phyloP scores from a whole-genome alignment of 2,329 filamentous ascomycete species.

The Hymenoscyphus repandus region DNA sequence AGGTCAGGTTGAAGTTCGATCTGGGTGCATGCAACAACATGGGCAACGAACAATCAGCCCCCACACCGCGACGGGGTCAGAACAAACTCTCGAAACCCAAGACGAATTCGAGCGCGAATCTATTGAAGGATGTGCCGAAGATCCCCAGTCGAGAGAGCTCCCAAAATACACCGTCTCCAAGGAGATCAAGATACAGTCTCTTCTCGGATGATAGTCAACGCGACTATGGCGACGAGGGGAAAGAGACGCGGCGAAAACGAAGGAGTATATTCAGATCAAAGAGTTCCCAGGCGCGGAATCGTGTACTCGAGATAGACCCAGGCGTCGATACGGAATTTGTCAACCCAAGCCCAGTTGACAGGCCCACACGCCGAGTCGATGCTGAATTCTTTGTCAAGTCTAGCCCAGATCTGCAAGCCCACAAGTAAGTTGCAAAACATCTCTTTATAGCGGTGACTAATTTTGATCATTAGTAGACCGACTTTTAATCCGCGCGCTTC shows the following conservation, averaged over 20 bases:
- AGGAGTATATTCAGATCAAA: conserved; percentile 26
- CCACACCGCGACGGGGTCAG: conserved; percentile 14
- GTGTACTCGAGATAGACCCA: conserved; percentile 3
- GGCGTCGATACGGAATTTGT: conserved; percentile 3
- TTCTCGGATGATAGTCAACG: conserved; percentile 1
- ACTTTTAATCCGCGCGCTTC: conserved; percentile 18
- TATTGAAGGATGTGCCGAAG: conserved; percentile 12
- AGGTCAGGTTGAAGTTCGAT: neutral
- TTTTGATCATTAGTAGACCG: conserved; percentile 8
- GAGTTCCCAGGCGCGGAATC: conserved; percentile 13
- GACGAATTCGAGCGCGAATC: conserved; percentile 23
- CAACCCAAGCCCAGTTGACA: conserved; percentile 8
- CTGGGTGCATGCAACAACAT: conserved; percentile 18
- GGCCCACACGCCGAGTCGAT: conserved; percentile 1
- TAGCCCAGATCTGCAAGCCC: neutral
- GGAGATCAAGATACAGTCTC: conserved; percentile 11
- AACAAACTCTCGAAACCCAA: conserved; percentile 31
- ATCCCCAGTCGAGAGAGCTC: conserved; percentile 22
- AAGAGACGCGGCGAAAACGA: conserved; percentile 10
- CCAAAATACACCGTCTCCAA: conserved; percentile 11
- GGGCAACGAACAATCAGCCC: conserved; percentile 27
- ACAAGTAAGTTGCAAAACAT: conserved; percentile 3
- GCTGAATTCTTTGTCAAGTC: neutral
- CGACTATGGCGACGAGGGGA: conserved; percentile 5
- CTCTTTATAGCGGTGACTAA: conserved; percentile 3